phyloP scores from a whole-genome alignment of 202 grass and related monocot genomes.

The Alloteropsis angusta region DNA sequence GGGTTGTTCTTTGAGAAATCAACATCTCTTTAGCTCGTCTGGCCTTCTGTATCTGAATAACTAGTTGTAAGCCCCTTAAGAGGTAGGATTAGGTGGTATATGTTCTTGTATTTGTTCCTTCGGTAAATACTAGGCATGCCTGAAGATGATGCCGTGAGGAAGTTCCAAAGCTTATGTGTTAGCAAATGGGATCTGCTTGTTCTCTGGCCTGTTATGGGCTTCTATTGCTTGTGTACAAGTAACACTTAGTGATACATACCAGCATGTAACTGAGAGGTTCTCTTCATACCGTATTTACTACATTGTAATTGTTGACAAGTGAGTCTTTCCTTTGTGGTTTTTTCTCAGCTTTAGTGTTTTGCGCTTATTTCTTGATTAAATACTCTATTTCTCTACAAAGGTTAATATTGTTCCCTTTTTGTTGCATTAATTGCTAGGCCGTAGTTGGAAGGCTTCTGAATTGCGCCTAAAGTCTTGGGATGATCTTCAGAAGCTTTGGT shows the following conservation, averaged over 20 bases:
- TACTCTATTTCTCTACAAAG: background rate
- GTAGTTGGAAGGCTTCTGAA: constrained; percentile 93
- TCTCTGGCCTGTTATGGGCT: background rate
- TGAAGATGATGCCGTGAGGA: background rate
- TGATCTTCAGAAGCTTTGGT: constrained; percentile 88
- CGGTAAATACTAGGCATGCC: background rate
- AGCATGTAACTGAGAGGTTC: background rate
- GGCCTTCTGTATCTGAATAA: background rate
- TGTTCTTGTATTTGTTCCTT: background rate
- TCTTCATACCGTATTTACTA: background rate
- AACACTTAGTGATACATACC: background rate
- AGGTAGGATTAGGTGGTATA: background rate
- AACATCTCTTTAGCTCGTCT: background rate
- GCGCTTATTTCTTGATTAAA: background rate
- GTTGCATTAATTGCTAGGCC: constrained; percentile 40
- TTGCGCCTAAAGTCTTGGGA: constrained; percentile 95
- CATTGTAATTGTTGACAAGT: background rate
- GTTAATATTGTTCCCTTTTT: background rate
- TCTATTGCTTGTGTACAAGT: background rate
- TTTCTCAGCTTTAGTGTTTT: background rate
- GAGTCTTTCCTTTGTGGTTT: background rate
- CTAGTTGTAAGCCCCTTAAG: background rate
- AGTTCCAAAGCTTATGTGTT: background rate
- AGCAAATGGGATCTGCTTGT: background rate
- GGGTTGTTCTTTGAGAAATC: background rate